These are phyloP conservation scores for Pseudoperonospora humuli DNA, from an alignment of 352 stramenopile species.

Conservation along the genomic window DNA sequence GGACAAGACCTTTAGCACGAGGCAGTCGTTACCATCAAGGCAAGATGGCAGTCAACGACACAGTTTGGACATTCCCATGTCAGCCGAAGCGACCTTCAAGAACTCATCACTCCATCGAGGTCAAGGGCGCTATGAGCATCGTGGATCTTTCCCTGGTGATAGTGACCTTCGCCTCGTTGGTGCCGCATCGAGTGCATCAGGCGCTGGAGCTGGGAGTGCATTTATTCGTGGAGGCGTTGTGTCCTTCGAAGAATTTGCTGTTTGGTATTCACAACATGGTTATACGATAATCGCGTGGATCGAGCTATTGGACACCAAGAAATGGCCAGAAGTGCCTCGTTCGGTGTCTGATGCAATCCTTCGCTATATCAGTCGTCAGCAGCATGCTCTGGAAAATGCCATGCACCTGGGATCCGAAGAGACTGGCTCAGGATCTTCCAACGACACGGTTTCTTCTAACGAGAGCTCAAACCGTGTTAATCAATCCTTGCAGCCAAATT, in stretches of 20 bases:
- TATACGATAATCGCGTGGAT: slow-evolving; percentile 84
- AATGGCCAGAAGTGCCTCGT: slow-evolving; percentile 65
- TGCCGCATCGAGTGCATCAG: slow-evolving; percentile 40
- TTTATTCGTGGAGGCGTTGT: slow-evolving; percentile 72
- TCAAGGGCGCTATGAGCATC: slow-evolving; percentile 53
- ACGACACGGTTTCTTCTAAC: slow-evolving; percentile 62
- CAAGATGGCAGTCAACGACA: slow-evolving; percentile 29
- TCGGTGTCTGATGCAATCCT: slow-evolving; percentile 66
- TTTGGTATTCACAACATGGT: slow-evolving; percentile 79
- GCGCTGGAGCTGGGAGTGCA: slow-evolving; percentile 51
- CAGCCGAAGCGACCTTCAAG: slow-evolving; percentile 30
- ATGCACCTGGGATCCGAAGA: slow-evolving; percentile 32
- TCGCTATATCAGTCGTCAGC: slow-evolving; percentile 64
- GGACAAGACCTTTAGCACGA: slow-evolving; percentile 68
- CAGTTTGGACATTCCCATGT: slow-evolving; percentile 54
- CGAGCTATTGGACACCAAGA: slow-evolving; percentile 75
- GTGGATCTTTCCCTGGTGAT: slow-evolving; percentile 57
- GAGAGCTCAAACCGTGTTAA: slow-evolving; percentile 34
- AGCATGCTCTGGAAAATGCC: slow-evolving; percentile 42
- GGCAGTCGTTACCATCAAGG: slow-evolving; percentile 19
- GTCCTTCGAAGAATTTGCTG: slow-evolving; percentile 78
- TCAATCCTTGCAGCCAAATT: slow-evolving; percentile 37
- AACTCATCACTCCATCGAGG: slow-evolving; percentile 20
- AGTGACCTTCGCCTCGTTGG: slow-evolving; percentile 48
- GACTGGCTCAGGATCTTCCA: slow-evolving; percentile 45